Evolutionary conservation across 768 basidiomycete genomes (phyloP), one percentile per base, ranked within the genome.

Genomic region (Mycena rebaudengoi): DNA sequence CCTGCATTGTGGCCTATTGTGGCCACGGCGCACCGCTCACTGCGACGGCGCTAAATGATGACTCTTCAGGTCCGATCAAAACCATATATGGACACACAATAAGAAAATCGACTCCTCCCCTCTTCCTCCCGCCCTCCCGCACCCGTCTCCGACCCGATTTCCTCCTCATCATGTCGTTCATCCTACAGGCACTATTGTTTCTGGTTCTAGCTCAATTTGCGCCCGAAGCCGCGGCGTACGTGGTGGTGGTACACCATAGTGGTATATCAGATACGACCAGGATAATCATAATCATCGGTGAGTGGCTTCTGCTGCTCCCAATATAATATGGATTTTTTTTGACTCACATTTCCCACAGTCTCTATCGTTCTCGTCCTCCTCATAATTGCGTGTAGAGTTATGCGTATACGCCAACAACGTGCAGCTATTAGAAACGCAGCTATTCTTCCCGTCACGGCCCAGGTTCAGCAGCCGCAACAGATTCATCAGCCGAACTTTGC

Each of bases 131-230:
- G n/a, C n/a, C n/a, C n/a, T n/a, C n/a, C n/a, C n/a, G n/a, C n/a
- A n/a, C n/a, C n/a, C n/a, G n/a, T n/a, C n/a, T n/a, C n/a, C n/a
- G n/a, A n/a, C n/a, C n/a, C n/a, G n/a, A n/a, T n/a, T n/a, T n/a
- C n/a, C n/a, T n/a, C n/a, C n/a, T n/a, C n/a, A n/a, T n/a, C n/a
- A 63, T 63, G 59, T 26, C 50, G 2, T 33, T 60, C 50, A 23
- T 43, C 26, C 13, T 26, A 11, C 43, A 43, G 30, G 41, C 50
- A 7, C 40, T 60, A 1, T 23, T 51, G 32, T 25, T 7, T n/a
- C 40, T 60, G 14, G 37, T 26, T 29, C 26, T 60, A 18, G 50
- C 41, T n/a, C 21, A 41, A 26, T 52, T 60, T 32, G 23, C 41
- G 2, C 33, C 59, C 2, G 12, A 32, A 14, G 40, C 50, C 5